Evolutionary conservation across 192 early-diverging fungal species (phyloP).

Genomic region (Mortierella antarctica): DNA sequence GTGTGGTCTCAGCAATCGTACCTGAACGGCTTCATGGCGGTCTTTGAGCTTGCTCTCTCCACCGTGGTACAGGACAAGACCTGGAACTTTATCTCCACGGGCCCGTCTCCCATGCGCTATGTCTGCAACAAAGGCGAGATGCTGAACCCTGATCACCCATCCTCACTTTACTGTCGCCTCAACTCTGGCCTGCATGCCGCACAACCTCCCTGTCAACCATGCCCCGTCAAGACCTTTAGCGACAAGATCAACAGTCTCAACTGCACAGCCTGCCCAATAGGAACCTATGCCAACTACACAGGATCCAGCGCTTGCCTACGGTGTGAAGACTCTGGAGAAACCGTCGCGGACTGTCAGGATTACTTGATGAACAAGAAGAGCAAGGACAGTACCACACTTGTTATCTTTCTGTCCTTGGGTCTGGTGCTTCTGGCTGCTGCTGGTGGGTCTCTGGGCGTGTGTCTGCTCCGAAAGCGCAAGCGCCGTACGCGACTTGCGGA

Average conservation of each 20-base stretch:
- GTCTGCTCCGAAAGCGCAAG: constrained; percentile 19
- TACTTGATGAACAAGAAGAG: constrained; percentile 22
- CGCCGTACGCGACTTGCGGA: constrained; percentile 30
- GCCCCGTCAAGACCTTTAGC: constrained; percentile 20
- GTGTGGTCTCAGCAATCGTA: constrained; percentile 51
- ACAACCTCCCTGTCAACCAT: constrained; percentile 25
- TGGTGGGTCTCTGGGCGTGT: background rate
- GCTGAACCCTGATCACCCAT: background rate
- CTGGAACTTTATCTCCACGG: constrained; percentile 33
- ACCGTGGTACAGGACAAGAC: constrained; percentile 34
- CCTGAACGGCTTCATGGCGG: constrained; percentile 40
- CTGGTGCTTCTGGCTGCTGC: constrained; percentile 5
- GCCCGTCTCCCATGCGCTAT: constrained; percentile 18
- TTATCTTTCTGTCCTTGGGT: constrained; percentile 28
- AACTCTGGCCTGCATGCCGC: constrained; percentile 4
- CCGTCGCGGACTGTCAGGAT: constrained; percentile 8
- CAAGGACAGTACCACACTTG: constrained; percentile 13
- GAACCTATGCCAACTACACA: constrained; percentile 24
- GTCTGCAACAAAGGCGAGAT: constrained; percentile 34
- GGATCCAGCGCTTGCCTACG: constrained; percentile 23
- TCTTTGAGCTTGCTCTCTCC: constrained; percentile 39
- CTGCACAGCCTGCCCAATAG: constrained; percentile 22
- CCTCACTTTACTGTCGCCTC: constrained; percentile 16
- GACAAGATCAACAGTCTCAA: constrained; percentile 22
- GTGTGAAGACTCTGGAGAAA: constrained; percentile 26